phyloP scores from a whole-genome alignment of 106 monocot species.

The Phalaenopsis equestris region DNA sequence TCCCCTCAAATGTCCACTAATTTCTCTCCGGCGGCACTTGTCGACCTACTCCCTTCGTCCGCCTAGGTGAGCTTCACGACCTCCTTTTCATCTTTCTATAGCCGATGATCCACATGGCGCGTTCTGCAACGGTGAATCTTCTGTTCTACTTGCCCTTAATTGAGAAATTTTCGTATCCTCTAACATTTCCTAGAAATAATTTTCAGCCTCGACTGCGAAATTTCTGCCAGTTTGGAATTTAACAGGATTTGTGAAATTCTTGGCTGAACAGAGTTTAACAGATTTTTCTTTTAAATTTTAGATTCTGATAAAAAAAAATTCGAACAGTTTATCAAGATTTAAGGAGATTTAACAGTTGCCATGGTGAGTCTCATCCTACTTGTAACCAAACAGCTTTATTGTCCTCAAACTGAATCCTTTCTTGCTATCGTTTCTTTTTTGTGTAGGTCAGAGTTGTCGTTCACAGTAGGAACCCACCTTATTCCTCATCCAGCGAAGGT shows the following conservation, averaged over 20 bases:
- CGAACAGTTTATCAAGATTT: too few relatives aligned
- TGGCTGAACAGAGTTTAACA: too few relatives aligned
- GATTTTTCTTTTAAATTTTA: too few relatives aligned
- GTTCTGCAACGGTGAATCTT: too few relatives aligned
- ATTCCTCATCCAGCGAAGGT: slow-evolving; percentile 96
- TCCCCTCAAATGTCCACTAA: neutral
- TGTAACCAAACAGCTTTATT: neutral
- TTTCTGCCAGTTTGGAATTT: too few relatives aligned
- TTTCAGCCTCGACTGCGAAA: too few relatives aligned
- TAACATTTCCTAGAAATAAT: too few relatives aligned
- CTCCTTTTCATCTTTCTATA: neutral
- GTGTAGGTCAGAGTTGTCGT: slow-evolving; percentile 62
- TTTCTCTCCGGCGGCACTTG: neutral
- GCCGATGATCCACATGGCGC: neutral
- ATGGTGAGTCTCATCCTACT: neutral
- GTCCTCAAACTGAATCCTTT: neutral
- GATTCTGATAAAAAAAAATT: too few relatives aligned
- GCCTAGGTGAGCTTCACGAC: neutral
- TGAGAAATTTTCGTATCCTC: too few relatives aligned
- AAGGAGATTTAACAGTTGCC: too few relatives aligned
- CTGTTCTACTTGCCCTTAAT: too few relatives aligned
- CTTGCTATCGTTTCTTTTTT: slow-evolving; percentile 2
- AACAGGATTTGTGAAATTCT: too few relatives aligned
- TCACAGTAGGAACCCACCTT: slow-evolving; percentile 58
- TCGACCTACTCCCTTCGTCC: neutral